phyloP scores from a whole-genome alignment of 768 basidiomycete species.

The Tricholoma sp. region DNA sequence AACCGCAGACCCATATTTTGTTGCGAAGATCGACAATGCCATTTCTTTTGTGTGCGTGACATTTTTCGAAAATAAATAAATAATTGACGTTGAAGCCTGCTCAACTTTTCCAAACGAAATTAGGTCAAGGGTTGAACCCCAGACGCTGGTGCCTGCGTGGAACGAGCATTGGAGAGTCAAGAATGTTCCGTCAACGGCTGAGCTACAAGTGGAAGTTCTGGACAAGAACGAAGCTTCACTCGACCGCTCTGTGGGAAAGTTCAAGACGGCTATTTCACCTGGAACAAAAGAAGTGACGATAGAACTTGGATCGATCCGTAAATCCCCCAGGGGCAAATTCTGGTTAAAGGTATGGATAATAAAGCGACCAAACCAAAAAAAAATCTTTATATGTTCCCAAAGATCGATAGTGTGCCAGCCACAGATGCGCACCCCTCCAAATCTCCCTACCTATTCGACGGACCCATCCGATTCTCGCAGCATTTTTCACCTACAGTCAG shows the following conservation, averaged over 20 bases:
- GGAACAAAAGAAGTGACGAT: slow-evolving; percentile 60
- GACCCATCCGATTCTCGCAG: slow-evolving; percentile 65
- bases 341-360: slow-evolving; percentile 53
- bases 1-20: slow-evolving; percentile 66
- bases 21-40: slow-evolving; percentile 57
- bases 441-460: slow-evolving; percentile 63
- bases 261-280: slow-evolving; percentile 44
- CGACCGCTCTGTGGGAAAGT: slow-evolving; percentile 64
- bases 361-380: not conserved
- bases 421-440: slow-evolving; percentile 29
- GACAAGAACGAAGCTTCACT: slow-evolving; percentile 59
- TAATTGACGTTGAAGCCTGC: not conserved
- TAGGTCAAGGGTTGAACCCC: slow-evolving; percentile 61
- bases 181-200: slow-evolving; percentile 65
- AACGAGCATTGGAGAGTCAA: slow-evolving; percentile 70
- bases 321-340: slow-evolving; percentile 52
- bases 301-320: slow-evolving; percentile 44
- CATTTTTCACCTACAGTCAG: slow-evolving; percentile 73
- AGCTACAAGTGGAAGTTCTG: slow-evolving; percentile 53
- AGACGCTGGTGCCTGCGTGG: slow-evolving; percentile 64
- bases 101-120: slow-evolving; percentile 2
- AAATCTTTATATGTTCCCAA: not conserved
- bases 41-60: slow-evolving; percentile 59
- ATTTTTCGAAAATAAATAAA: not conserved
- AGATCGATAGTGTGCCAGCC: slow-evolving; percentile 56